Base-by-base conservation (phyloP, 495 filamentous ascomycete species). In the Podospora tetraspora region DNA sequence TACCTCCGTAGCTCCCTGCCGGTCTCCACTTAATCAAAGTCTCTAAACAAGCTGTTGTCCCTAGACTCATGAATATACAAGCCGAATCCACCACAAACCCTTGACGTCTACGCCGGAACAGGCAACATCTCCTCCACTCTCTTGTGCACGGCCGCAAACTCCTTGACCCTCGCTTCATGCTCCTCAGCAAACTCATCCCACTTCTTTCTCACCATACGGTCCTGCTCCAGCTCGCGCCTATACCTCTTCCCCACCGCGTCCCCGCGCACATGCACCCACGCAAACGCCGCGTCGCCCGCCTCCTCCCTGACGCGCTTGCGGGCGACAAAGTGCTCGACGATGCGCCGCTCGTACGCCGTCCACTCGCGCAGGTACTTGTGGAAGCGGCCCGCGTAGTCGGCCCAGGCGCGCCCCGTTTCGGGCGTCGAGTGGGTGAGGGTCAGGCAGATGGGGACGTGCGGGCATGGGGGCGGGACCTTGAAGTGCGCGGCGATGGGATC, bases 351-450 rank as follows among this genome's bases (percentile, higher is more conserved):
- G 77, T 89, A 95, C 0, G 64, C 71, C 63, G 86, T 84, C 88
- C 89, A 97, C 23, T 86, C 84, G n/a, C 74, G 75, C 78, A 94
- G 83, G 77, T 97, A 97, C 1, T 73, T 70, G 19, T 82, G 76
- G 81, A 96, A 92, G 12, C 84, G 80, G 1, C 77, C 75, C 3
- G 87, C 80, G 73, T 93, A 95, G 9, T 78, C 80, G 21, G 80
- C 76, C 84, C 87, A 92, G 13, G 84, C 80, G 0, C 6, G 43
- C 16, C 80, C 70, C 5, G 78, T 77, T 3, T 79, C 79, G 0
- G 83, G 81, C 12, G 82, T 85, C 25, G 80, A 61, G 58, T 70
- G 65, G 6, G 75, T 59, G 13, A 77, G 68, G 59, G 75, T 60
- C 19, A 82, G 72, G 7, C 72, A 66, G 19, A 81, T 76, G 1